Base-by-base conservation (phyloP, 148 eudicot genomes). In the Simmondsia chinensis region DNA sequence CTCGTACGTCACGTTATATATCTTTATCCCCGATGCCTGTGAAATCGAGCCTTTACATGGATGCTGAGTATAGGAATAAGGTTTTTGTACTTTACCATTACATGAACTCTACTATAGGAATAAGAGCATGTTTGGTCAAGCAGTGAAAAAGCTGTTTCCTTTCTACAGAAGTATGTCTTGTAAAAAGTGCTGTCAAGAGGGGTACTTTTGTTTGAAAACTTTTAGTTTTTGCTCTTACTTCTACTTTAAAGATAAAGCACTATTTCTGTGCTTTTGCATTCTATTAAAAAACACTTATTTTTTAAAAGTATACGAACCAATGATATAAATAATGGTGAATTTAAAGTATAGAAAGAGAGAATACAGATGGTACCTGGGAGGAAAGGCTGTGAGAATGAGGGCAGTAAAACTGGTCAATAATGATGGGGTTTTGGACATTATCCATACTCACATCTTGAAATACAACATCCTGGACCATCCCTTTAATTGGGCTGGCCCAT, bases 381-480 rank as follows among this genome's bases (percentile, higher is more conserved):
- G 1, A 4, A 15, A 61, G 56, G 68, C 80, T 70, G 20, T 30
- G 26, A 10, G 37, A 4, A 5, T 58, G 13, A 0, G 59, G 64
- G 7, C 83, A 73, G n/a, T 84, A 80, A 17, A 32, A 38, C 30
- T 85, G 91, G 50, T 85, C 80, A 2, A 85, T 75, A 39, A 81
- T 54, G 43, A 85, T 65, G 2, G 95, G 95, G 46, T 81, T 72
- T 16, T 21, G 14, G 3, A 72, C 95, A 33, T 77, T 60, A 5
- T 43, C 28, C 86, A 85, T 75, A 34, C 39, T 30, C 14, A 76
- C 69, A 4, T 64, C 65, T 27, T 30, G 0, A 38, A 72, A 81
- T 14, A 54, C 23, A 12, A 85, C 26, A 11, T 62, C 65, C 9
- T 61, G 11, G 3, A 77, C 83, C 24, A 0, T 28, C 3, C 85